phyloP scores from a whole-genome alignment of 306 rosid genomes.

The Cicer cuneatum region DNA sequence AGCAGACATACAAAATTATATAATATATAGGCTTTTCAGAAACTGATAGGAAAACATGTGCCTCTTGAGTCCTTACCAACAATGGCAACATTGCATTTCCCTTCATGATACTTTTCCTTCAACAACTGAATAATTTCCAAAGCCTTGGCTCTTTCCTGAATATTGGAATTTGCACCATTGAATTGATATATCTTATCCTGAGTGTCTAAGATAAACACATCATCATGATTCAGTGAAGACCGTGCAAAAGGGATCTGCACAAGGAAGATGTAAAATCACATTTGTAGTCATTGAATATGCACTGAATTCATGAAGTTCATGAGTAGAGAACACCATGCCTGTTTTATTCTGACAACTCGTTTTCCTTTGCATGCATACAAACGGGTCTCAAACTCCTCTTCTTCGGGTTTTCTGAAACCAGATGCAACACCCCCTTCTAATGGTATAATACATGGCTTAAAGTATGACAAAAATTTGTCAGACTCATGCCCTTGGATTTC shows the following conservation, averaged over 20 bases:
- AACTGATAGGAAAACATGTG: slow-evolving; percentile 36
- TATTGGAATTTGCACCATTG: slow-evolving; percentile 97
- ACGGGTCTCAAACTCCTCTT: slow-evolving; percentile 84
- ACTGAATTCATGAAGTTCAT: slow-evolving; percentile 37
- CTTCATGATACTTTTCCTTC: slow-evolving; percentile 92
- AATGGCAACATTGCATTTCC: slow-evolving; percentile 91
- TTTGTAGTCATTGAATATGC: slow-evolving; percentile 45
- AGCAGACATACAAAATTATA: slow-evolving; percentile 29
- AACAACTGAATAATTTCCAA: slow-evolving; percentile 91
- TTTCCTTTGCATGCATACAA: slow-evolving; percentile 93
- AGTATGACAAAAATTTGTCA: slow-evolving; percentile 95
- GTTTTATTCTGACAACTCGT: slow-evolving; percentile 98
- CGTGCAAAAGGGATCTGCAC: slow-evolving; percentile 94
- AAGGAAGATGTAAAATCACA: slow-evolving; percentile 43
- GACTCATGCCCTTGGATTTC: slow-evolving; percentile 98
- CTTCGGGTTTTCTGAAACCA: slow-evolving; percentile 81
- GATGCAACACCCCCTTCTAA: slow-evolving; percentile 92
- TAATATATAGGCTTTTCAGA: slow-evolving; percentile 12
- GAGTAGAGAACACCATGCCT: slow-evolving; percentile 59
- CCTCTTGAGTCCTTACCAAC: slow-evolving; percentile 78
- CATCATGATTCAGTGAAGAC: slow-evolving; percentile 96
- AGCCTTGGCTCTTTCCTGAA: slow-evolving; percentile 99
- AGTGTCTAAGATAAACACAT: slow-evolving; percentile 92
- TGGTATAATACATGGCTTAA: slow-evolving; percentile 97
- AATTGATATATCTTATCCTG: slow-evolving; percentile 88